phyloP scores from a whole-genome alignment of 148 eudicot genomes.

The Cornus kousa region DNA sequence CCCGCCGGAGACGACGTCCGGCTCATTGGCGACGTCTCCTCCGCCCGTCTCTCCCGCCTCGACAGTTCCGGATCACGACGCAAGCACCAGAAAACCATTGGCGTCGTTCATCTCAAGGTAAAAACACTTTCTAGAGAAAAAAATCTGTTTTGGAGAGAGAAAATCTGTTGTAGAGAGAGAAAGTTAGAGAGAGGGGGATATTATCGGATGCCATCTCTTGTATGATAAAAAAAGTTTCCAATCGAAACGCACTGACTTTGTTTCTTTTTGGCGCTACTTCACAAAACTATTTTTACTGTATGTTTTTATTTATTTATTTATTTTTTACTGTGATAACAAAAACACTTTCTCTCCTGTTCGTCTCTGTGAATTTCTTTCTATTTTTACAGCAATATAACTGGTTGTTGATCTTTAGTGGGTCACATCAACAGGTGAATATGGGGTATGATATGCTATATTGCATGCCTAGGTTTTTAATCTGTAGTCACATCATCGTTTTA shows the following conservation, averaged over 20 bases:
- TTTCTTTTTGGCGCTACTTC: constrained; percentile 3
- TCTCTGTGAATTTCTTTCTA: not conserved
- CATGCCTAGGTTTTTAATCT: constrained; percentile 36
- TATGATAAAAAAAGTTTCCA: not conserved
- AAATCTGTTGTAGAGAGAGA: constrained; percentile 3
- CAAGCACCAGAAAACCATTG: constrained; percentile 26
- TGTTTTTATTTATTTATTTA: not conserved
- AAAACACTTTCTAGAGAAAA: not conserved
- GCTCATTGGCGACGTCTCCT: constrained; percentile 53
- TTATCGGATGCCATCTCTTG: not conserved
- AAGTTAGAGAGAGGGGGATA: constrained; percentile 1
- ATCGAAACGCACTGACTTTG: not conserved
- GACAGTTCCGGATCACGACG: constrained; percentile 30
- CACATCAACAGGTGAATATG: constrained; percentile 59
- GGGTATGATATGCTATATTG: constrained; percentile 17
- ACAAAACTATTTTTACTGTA: constrained; percentile 7
- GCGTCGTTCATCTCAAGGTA: constrained; percentile 80
- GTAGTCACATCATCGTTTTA: constrained; percentile 32
- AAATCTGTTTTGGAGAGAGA: not conserved
- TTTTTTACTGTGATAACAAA: constrained; percentile 13
- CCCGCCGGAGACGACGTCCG: constrained; percentile 42
- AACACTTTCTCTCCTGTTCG: constrained; percentile 6
- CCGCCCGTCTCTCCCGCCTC: constrained; percentile 33
- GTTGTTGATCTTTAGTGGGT: constrained; percentile 60
- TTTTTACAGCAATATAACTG: constrained; percentile 20